These are phyloP conservation scores for Dioscorea cayenensis DNA, from an alignment of 116 monocot genomes.

Conservation along the genomic window DNA sequence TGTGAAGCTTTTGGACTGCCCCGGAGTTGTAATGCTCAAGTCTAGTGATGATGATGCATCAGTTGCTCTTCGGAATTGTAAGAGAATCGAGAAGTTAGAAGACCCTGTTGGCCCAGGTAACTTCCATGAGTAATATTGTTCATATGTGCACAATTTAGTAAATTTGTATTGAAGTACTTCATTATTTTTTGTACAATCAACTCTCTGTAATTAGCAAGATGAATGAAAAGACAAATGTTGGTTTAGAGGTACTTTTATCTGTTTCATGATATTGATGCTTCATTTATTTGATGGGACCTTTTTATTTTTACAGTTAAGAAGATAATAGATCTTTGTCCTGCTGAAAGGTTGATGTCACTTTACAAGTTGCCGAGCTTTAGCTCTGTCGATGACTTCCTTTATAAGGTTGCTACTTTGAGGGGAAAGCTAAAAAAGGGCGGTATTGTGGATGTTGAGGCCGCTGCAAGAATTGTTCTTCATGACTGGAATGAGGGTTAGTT, in stretches of 20 bases:
- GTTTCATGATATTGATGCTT: not conserved
- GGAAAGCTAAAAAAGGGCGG: constrained; percentile 95
- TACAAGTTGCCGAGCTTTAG: constrained; percentile 75
- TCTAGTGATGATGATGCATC: constrained; percentile 62
- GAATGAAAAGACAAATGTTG: no score
- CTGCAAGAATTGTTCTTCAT: constrained; percentile 93
- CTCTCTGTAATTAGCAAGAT: not conserved
- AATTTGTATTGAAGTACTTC: not conserved
- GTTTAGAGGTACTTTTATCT: not conserved
- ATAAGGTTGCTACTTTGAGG: constrained; percentile 69
- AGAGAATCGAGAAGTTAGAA: constrained; percentile 87
- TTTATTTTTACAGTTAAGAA: constrained; percentile 60
- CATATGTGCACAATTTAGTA: not conserved
- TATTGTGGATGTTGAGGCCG: constrained; percentile 71
- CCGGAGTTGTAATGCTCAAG: constrained; percentile 92
- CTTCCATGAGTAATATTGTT: not conserved
- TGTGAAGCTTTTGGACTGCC: constrained; percentile 88
- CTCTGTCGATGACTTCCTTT: constrained; percentile 84
- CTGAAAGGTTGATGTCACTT: constrained; percentile 66
- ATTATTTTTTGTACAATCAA: not conserved
- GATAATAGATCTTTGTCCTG: constrained; percentile 80
- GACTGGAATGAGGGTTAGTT: constrained; percentile 97
- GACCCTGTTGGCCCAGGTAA: constrained; percentile 83
- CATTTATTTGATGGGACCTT: constrained; percentile 1
- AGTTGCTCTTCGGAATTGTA: constrained; percentile 85